Conservation (phyloP, 345 rosid species). For the Populus nigra region DNA sequence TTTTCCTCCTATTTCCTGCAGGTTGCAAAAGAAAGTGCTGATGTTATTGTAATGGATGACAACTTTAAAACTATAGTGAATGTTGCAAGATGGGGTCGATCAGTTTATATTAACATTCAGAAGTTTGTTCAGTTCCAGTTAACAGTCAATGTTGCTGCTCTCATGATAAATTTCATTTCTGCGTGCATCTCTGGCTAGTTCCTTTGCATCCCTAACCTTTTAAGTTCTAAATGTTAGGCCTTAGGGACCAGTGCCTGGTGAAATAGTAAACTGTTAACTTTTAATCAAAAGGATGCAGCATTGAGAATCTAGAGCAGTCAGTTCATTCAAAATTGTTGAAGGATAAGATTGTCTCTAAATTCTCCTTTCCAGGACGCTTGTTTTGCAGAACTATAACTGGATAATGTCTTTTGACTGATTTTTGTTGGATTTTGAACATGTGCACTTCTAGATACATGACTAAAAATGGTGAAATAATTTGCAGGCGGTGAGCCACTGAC, state of each 20-base stretch:
- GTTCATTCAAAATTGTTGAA: not conserved
- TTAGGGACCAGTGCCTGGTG: not conserved
- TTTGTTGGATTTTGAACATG: not conserved
- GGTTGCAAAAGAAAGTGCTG: slow-evolving; percentile 85
- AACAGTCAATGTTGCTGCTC: slow-evolving; percentile 72
- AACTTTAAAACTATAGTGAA: slow-evolving; percentile 70
- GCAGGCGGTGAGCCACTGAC: slow-evolving; percentile 77
- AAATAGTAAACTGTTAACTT: not conserved
- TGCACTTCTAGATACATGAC: not conserved
- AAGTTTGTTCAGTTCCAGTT: slow-evolving; percentile 83
- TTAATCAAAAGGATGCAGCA: not conserved
- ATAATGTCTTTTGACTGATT: not conserved
- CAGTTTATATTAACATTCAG: slow-evolving; percentile 78
- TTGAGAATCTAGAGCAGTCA: not conserved
- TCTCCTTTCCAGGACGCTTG: not conserved
- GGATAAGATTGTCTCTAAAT: not conserved
- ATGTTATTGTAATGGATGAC: slow-evolving; percentile 83
- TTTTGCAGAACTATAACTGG: not conserved
- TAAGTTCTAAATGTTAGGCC: not conserved
- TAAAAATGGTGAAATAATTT: not conserved
- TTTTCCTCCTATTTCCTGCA: slow-evolving; percentile 12
- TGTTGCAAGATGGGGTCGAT: slow-evolving; percentile 79
- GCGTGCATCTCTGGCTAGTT: slow-evolving; percentile 66
- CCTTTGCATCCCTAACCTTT: not conserved
- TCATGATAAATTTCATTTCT: slow-evolving; percentile 62